phyloP scores from a whole-genome alignment of 2,329 filamentous ascomycete genomes.

The Decorospora gaudefroyi region DNA sequence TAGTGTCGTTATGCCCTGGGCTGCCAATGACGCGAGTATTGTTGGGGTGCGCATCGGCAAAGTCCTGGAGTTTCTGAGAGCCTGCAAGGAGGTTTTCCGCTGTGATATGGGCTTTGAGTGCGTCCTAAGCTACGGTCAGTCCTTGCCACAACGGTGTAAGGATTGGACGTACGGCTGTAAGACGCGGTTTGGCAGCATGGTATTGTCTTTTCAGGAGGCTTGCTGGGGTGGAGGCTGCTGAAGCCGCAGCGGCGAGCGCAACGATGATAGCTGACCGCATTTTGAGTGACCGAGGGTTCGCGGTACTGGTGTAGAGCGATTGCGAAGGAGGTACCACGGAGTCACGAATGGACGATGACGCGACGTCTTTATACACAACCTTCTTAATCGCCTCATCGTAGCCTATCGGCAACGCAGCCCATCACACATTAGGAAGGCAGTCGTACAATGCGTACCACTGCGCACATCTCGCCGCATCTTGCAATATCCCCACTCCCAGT shows the following conservation, averaged over 20 bases:
- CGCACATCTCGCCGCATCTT: background rate
- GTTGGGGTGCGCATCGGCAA: conserved; percentile 46
- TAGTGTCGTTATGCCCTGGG: conserved; percentile 47
- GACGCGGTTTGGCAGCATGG: conserved; percentile 25
- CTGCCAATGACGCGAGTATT: conserved; percentile 48
- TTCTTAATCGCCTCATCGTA: background rate
- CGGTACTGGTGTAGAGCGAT: background rate
- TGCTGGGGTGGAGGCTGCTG: conserved; percentile 19
- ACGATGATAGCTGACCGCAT: conserved; percentile 34
- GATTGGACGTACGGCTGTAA: conserved; percentile 26
- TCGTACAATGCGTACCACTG: too few species aligned
- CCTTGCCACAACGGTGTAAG: background rate
- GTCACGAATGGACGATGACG: too few species aligned
- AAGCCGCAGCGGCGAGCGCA: conserved; percentile 27
- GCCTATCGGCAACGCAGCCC: background rate
- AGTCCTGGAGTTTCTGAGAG: conserved; percentile 42
- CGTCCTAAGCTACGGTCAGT: conserved; percentile 26
- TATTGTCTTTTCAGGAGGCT: conserved; percentile 18
- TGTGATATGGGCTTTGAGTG: conserved; percentile 37
- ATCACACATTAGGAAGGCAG: background rate
- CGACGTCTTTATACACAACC: too few species aligned
- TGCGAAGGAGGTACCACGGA: conserved; percentile 1
- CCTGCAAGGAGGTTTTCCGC: conserved; percentile 35
- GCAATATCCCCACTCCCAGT: background rate
- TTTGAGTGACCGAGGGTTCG: too few species aligned